Conservation (phyloP, 2,329 filamentous ascomycete genomes). For the Leptographium radiaticola region DNA sequence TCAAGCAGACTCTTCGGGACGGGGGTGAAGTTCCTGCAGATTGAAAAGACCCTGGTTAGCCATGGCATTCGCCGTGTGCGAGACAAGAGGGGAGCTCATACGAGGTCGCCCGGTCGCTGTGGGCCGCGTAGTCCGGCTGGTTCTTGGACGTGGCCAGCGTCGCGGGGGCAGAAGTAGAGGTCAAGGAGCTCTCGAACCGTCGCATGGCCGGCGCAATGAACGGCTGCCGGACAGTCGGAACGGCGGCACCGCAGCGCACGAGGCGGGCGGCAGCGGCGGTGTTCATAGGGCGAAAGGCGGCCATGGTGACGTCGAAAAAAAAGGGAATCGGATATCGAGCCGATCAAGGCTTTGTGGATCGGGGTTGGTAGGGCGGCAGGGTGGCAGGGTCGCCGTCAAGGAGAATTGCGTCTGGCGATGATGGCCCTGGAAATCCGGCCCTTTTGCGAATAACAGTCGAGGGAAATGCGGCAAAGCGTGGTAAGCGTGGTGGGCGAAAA, state of each 20-base stretch:
- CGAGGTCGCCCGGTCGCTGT: conserved; percentile 83
- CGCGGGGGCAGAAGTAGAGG: conserved; percentile 29
- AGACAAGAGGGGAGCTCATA: conserved; percentile 30
- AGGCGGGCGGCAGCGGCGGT: conserved; percentile 37
- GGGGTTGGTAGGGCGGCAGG: neutral
- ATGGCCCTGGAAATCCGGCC: neutral
- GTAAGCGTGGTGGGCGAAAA: conserved; percentile 9
- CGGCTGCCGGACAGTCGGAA: conserved; percentile 7
- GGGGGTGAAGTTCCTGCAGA: conserved; percentile 68
- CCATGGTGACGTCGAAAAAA: conserved; percentile 32
- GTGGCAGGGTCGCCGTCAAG: neutral
- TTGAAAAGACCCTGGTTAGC: neutral
- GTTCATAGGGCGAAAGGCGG: conserved; percentile 47
- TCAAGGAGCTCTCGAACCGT: conserved; percentile 41
- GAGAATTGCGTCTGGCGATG: neutral
- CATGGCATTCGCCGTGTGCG: neutral
- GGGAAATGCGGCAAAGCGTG: conserved; percentile 8
- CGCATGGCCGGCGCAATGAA: conserved; percentile 26
- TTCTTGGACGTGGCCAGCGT: conserved; percentile 33
- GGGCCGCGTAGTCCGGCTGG: conserved; percentile 68
- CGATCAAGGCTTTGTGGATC: neutral
- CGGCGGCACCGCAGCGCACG: conserved; percentile 28
- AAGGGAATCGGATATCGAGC: neutral
- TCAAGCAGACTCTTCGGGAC: conserved; percentile 83
- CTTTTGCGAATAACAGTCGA: conserved; percentile 9